Conservation (phyloP, 2,329 filamentous ascomycete species). For the Fusarium domesticum region DNA sequence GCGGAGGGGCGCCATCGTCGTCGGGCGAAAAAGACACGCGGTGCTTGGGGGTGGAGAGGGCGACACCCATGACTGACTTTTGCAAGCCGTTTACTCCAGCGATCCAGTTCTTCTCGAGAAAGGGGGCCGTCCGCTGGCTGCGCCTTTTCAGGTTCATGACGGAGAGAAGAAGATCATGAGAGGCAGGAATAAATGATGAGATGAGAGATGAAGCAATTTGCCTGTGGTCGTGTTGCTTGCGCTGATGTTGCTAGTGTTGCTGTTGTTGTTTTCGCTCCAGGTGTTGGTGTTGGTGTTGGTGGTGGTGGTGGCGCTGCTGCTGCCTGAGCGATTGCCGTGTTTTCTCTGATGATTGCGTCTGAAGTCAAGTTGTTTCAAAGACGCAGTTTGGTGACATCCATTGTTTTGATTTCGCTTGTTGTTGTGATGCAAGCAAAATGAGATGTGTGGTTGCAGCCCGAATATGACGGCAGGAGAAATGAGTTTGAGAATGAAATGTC, state of each 20-base stretch:
- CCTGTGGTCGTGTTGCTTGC: constrained; percentile 1
- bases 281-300: neutral
- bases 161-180: constrained; percentile 36
- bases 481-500: constrained; percentile 7
- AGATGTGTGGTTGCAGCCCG: constrained; percentile 9
- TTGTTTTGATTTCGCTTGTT: constrained; percentile 8
- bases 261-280: no score
- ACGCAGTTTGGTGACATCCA: no score
- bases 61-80: constrained; percentile 40
- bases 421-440: constrained; percentile 16
- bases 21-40: constrained; percentile 35
- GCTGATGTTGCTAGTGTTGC: constrained; percentile 2
- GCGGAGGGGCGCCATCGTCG: constrained; percentile 38
- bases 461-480: constrained; percentile 8
- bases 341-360: neutral
- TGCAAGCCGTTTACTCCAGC: constrained; percentile 45
- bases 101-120: constrained; percentile 54
- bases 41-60: constrained; percentile 29
- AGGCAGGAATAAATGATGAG: constrained; percentile 15
- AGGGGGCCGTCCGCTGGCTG: constrained; percentile 50
- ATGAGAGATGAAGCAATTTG: constrained; percentile 9
- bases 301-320: neutral
- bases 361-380: no score
- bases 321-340: neutral
- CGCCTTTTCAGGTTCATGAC: constrained; percentile 49